Evolutionary conservation across 169 alveolate species (phyloP).

Genomic region (Cryptosporidium viatorum): DNA sequence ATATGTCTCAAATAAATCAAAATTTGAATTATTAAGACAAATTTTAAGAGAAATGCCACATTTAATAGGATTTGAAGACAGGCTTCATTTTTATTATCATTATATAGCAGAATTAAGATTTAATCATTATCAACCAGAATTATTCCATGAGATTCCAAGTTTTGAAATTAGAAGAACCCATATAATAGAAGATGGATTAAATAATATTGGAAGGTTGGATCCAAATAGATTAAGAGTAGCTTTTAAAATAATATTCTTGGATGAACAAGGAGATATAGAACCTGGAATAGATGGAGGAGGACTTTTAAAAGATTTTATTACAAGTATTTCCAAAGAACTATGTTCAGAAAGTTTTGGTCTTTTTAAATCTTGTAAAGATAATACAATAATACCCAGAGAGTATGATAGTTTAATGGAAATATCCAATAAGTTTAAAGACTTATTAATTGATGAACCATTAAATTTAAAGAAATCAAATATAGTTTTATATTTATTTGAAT

Average conservation of each 20-base stretch:
- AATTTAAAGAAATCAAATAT: neutral
- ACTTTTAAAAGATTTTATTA: slow-evolving; percentile 94
- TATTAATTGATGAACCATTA: neutral
- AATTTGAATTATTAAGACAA: slow-evolving; percentile 38
- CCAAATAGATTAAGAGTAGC: slow-evolving; percentile 76
- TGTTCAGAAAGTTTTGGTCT: slow-evolving; percentile 90
- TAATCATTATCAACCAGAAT: slow-evolving; percentile 71
- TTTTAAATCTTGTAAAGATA: slow-evolving; percentile 77
- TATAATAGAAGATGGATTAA: slow-evolving; percentile 83
- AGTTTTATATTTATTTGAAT: slow-evolving; percentile 76
- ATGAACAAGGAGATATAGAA: slow-evolving; percentile 89
- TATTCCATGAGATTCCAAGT: slow-evolving; percentile 71
- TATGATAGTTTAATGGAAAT: slow-evolving; percentile 43
- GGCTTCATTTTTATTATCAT: slow-evolving; percentile 77
- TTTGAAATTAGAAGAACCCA: slow-evolving; percentile 81
- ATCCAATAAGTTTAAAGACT: slow-evolving; percentile 18
- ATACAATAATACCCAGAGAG: slow-evolving; percentile 67
- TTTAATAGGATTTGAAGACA: slow-evolving; percentile 78
- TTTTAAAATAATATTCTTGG: slow-evolving; percentile 87
- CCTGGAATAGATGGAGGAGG: slow-evolving; percentile 99
- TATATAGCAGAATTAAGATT: slow-evolving; percentile 75
- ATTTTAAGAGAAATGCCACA: slow-evolving; percentile 75
- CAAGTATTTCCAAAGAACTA: slow-evolving; percentile 86
- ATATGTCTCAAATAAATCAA: slow-evolving; percentile 38
- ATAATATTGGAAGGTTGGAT: slow-evolving; percentile 77